phyloP scores from a whole-genome alignment of 2,329 filamentous ascomycete genomes.

The Pseudogymnoascus sp. region DNA sequence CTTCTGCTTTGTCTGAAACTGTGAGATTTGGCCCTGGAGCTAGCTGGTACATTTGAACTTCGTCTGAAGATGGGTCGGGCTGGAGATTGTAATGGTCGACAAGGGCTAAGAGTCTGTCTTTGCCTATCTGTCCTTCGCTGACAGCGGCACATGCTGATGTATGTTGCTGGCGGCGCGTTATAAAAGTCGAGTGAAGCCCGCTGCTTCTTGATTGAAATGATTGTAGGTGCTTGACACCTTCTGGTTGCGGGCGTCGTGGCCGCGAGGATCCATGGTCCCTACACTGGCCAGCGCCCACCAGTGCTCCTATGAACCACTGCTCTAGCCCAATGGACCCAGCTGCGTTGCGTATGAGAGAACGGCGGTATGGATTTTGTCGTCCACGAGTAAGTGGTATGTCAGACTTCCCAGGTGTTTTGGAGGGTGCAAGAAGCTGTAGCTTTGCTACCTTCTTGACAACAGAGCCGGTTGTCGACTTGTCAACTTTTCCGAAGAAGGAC shows the following conservation, averaged over 20 bases:
- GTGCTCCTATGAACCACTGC: conserved; percentile 27
- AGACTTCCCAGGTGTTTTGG: conserved; percentile 19
- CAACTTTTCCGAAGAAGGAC: conserved; percentile 49
- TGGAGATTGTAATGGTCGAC: conserved; percentile 42
- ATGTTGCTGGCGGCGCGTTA: conserved; percentile 6
- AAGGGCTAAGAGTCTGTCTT: conserved; percentile 42
- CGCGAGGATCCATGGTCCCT: neutral
- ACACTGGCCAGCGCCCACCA: conserved; percentile 24
- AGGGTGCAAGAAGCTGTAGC: conserved; percentile 24
- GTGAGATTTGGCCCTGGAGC: conserved; percentile 39
- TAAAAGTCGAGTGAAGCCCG: neutral
- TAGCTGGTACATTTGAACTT: conserved; percentile 37
- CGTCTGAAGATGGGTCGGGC: conserved; percentile 37
- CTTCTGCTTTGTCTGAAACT: conserved; percentile 42
- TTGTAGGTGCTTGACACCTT: conserved; percentile 6
- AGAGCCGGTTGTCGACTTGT: conserved; percentile 39
- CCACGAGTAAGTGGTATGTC: conserved; percentile 14
- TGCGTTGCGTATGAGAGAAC: neutral
- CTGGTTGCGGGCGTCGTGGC: neutral
- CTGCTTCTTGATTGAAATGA: neutral
- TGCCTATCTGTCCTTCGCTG: conserved; percentile 10
- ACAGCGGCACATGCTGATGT: neutral
- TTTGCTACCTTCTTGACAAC: conserved; percentile 36
- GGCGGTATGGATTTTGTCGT: neutral
- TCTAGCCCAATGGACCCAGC: conserved; percentile 17